Percentiles rank a stretch among this genome's conserved stretches.
These are phyloP conservation scores for Nakaseomyces delphensis DNA, from an alignment of 1,139 yeast species.

Conservation along the genomic window DNA sequence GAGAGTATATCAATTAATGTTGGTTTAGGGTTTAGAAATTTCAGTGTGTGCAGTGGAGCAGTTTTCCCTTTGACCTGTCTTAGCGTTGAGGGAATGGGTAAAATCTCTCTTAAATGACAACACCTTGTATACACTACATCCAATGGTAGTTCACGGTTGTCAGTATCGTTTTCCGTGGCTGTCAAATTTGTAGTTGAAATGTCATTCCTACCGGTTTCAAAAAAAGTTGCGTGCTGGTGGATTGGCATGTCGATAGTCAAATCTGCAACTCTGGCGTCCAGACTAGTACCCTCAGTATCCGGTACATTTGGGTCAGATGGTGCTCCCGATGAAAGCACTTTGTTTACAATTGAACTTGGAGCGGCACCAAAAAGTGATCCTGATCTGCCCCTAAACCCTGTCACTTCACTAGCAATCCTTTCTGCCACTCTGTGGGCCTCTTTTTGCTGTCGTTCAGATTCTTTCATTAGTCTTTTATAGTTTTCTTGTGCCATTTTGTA, in stretches of 20 bases:
- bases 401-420: constrained; percentile 56
- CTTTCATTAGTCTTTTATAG: constrained; percentile 45
- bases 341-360: constrained; percentile 14
- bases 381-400: constrained; percentile 27
- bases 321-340: constrained; percentile 11
- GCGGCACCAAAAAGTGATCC: constrained; percentile 8
- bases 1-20: constrained; percentile 83
- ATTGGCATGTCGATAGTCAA: constrained; percentile 52
- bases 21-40: constrained; percentile 81
- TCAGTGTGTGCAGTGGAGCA: constrained; percentile 66
- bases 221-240: constrained; percentile 60
- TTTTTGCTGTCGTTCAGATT: constrained; percentile 60
- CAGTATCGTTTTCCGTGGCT: constrained; percentile 3
- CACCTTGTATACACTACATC: constrained; percentile 67
- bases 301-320: neutral
- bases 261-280: constrained; percentile 31
- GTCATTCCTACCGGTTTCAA: constrained; percentile 22
- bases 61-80: constrained; percentile 68
- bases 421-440: constrained; percentile 67
- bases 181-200: neutral
- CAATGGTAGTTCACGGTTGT: constrained; percentile 40
- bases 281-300: neutral
- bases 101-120: constrained; percentile 63
- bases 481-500: constrained; percentile 48
- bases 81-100: constrained; percentile 68